These are phyloP conservation scores for Arabidopsis lyrata DNA, from an alignment of 441 rosid genomes.

Conservation along the genomic window DNA sequence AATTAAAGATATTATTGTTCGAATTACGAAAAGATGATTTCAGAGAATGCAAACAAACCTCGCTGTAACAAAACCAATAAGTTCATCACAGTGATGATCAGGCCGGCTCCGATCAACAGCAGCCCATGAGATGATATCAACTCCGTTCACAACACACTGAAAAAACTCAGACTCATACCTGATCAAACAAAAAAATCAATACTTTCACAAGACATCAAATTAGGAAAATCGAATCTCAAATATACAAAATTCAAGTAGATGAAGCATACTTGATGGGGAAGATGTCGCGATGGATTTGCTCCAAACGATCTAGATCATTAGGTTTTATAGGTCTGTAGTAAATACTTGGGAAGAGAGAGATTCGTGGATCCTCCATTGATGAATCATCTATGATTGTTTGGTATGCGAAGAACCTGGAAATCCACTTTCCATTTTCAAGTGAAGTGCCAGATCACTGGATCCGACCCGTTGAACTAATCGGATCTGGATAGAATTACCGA, in stretches of 20 bases:
- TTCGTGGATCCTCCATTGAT: slow-evolving; percentile 57
- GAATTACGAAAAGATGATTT: no score
- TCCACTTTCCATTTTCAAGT: slow-evolving; percentile 20
- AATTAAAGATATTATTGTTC: no score
- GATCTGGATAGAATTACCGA: slow-evolving; percentile 47
- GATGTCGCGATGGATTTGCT: slow-evolving; percentile 73
- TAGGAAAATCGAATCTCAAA: slow-evolving; percentile 15
- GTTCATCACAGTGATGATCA: slow-evolving; percentile 68
- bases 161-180: slow-evolving; percentile 95
- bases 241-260: slow-evolving; percentile 13
- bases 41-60: slow-evolving; percentile 47
- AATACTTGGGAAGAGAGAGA: slow-evolving; percentile 60
- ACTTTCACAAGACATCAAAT: neutral
- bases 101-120: slow-evolving; percentile 88
- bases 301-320: slow-evolving; percentile 74
- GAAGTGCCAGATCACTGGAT: slow-evolving; percentile 29
- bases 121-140: slow-evolving; percentile 89
- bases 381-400: slow-evolving; percentile 46
- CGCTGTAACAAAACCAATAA: slow-evolving; percentile 89
- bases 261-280: slow-evolving; percentile 83
- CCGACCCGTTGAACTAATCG: slow-evolving; percentile 16
- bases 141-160: slow-evolving; percentile 78
- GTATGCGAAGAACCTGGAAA: slow-evolving; percentile 31
- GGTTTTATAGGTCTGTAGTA: slow-evolving; percentile 76
- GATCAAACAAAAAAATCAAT: slow-evolving; percentile 32